phyloP scores from a whole-genome alignment of 2,329 filamentous ascomycete genomes.

The Xylaria sp. region DNA sequence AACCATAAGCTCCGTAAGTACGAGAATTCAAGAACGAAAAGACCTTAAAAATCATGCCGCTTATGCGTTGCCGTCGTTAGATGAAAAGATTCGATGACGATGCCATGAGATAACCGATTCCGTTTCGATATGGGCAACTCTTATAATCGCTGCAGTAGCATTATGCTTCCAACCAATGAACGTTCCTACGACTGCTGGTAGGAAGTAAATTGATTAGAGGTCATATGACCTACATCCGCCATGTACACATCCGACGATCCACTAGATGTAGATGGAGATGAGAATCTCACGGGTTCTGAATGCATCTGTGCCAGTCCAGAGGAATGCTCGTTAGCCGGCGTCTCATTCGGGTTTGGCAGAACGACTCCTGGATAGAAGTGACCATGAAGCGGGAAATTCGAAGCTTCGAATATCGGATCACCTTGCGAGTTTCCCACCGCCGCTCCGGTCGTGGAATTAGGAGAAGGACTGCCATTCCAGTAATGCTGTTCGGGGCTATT shows the following conservation, averaged over 20 bases:
- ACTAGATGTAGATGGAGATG: slow-evolving; percentile 43
- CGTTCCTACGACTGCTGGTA: slow-evolving; percentile 44
- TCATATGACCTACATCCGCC: slow-evolving; percentile 34
- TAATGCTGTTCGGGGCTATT: slow-evolving; percentile 38
- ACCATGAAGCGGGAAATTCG: slow-evolving; percentile 39
- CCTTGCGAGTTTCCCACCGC: slow-evolving; percentile 29
- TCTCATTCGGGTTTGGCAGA: slow-evolving; percentile 6
- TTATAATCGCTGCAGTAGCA: background rate
- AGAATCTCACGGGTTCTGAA: slow-evolving; percentile 29
- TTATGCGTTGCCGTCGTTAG: slow-evolving; percentile 9
- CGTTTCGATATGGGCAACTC: background rate
- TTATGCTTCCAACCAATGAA: slow-evolving; percentile 32
- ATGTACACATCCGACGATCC: slow-evolving; percentile 41
- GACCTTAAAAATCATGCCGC: slow-evolving; percentile 1
- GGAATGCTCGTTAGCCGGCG: slow-evolving; percentile 36
- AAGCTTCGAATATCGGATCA: slow-evolving; percentile 35
- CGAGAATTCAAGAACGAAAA: slow-evolving; percentile 17
- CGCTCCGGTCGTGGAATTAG: slow-evolving; percentile 36
- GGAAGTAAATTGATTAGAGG: slow-evolving; percentile 40
- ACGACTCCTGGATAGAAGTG: slow-evolving; percentile 30
- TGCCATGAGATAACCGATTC: background rate
- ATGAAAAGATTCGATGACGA: slow-evolving; percentile 3
- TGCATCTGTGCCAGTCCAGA: slow-evolving; percentile 40
- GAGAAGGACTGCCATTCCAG: slow-evolving; percentile 36
- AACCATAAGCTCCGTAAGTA: slow-evolving; percentile 11